These are phyloP conservation scores for Russula olivacea DNA, from an alignment of 768 basidiomycete genomes.

Conservation along the genomic window DNA sequence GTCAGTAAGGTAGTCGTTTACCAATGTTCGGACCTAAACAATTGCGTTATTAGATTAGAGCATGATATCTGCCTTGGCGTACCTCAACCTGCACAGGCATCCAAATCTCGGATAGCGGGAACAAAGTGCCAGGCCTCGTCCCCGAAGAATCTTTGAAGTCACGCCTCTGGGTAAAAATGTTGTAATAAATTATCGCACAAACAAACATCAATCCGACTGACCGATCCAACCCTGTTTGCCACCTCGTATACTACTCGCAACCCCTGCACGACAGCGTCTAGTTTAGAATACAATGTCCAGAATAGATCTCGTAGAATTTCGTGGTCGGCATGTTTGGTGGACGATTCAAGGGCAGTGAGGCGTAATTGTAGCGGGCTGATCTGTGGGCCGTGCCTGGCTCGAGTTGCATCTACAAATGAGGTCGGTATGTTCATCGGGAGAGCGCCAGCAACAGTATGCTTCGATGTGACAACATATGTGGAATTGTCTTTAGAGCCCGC, in stretches of 20 bases:
- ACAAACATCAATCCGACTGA: constrained; percentile 39
- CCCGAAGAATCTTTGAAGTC: constrained; percentile 87
- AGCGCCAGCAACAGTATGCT: constrained; percentile 26
- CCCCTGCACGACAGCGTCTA: constrained; percentile 91
- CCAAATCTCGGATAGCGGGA: constrained; percentile 86
- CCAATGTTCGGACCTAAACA: constrained; percentile 68
- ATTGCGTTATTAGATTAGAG: constrained; percentile 5
- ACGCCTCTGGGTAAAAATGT: constrained; percentile 50
- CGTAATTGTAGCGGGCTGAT: constrained; percentile 53
- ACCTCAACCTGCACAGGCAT: constrained; percentile 86
- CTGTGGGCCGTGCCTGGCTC: constrained; percentile 27
- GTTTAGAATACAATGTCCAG: constrained; percentile 95
- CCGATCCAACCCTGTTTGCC: constrained; percentile 82
- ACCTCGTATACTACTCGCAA: constrained; percentile 88
- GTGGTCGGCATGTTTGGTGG: constrained; percentile 67
- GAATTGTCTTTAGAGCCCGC: constrained; percentile 31
- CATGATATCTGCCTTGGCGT: constrained; percentile 20
- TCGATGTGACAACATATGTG: constrained; percentile 47
- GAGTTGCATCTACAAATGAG: constrained; percentile 15
- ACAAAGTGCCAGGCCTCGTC: constrained; percentile 66
- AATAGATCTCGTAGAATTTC: constrained; percentile 88
- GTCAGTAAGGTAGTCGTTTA: constrained; percentile 88
- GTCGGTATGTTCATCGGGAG: constrained; percentile 11
- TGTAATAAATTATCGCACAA: not conserved
- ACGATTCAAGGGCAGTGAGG: constrained; percentile 66